Percentiles rank a stretch among this genome's conserved stretches.
Evolutionary conservation across 1,139 yeast genomes (phyloP).

Genomic region (Yamadazyma friedrichii): DNA sequence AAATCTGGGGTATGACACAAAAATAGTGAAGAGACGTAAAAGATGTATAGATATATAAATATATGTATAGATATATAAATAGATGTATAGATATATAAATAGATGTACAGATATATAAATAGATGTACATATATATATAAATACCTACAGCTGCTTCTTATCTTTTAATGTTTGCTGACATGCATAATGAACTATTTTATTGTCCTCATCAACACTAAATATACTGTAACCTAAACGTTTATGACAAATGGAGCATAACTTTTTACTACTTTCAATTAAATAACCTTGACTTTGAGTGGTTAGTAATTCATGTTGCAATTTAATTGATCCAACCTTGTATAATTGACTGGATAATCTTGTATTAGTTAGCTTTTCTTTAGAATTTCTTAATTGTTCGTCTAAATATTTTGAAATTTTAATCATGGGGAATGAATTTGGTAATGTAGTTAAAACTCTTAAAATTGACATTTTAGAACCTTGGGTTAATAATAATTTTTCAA

Average conservation of each 20-base stretch:
- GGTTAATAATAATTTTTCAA: conserved; percentile 41
- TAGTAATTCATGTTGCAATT: conserved; percentile 35
- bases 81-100: background rate
- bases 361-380: conserved; percentile 25
- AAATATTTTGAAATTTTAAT: conserved; percentile 45
- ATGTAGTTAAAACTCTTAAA: conserved; percentile 43
- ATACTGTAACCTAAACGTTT: conserved; percentile 64
- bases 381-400: conserved; percentile 42
- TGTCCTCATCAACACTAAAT: conserved; percentile 50
- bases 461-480: conserved; percentile 60
- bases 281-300: conserved; percentile 35
- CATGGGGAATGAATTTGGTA: conserved; percentile 53
- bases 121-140: background rate
- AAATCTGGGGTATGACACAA: background rate
- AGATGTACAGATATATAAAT: background rate
- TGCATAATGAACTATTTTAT: conserved; percentile 68
- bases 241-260: conserved; percentile 58
- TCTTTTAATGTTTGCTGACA: conserved; percentile 31
- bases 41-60: background rate
- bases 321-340: conserved; percentile 37
- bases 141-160: background rate
- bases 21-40: too few relatives aligned
- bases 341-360: conserved; percentile 31
- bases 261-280: conserved; percentile 36
- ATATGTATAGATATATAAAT: background rate